phyloP scores from a whole-genome alignment of 1,139 yeast species.

The Hemisphaericaspora subhashii region DNA sequence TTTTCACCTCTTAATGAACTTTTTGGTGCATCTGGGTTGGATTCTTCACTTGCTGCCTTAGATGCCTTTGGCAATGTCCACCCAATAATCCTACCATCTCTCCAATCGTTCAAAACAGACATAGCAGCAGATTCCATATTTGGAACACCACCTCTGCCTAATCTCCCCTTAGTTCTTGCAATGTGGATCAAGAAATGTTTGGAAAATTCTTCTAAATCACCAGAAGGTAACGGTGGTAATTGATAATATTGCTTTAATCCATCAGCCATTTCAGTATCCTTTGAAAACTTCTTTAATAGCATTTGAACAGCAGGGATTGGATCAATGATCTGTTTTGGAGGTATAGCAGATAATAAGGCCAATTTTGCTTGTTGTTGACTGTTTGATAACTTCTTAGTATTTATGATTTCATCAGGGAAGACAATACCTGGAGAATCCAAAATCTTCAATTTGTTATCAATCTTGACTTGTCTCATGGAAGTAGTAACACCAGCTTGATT shows the following conservation, averaged over 20 bases:
- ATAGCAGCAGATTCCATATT: slow-evolving; percentile 83
- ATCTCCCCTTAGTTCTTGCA: slow-evolving; percentile 89
- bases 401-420: slow-evolving; percentile 69
- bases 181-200: slow-evolving; percentile 88
- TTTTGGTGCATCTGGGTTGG: slow-evolving; percentile 36
- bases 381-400: slow-evolving; percentile 47
- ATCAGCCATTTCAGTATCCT: slow-evolving; percentile 71
- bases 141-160: slow-evolving; percentile 92
- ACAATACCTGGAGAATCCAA: slow-evolving; percentile 98
- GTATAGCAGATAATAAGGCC: slow-evolving; percentile 84
- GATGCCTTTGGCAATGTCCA: slow-evolving; percentile 85
- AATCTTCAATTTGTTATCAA: slow-evolving; percentile 84
- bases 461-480: slow-evolving; percentile 83
- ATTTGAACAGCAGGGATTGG: slow-evolving; percentile 81
- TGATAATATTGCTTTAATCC: slow-evolving; percentile 71
- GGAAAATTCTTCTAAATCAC: slow-evolving; percentile 63
- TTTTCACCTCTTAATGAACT: slow-evolving; percentile 46
- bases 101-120: slow-evolving; percentile 89
- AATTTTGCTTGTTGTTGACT: slow-evolving; percentile 82
- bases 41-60: slow-evolving; percentile 29
- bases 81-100: slow-evolving; percentile 91
- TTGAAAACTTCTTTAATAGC: slow-evolving; percentile 72
- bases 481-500: slow-evolving; percentile 98
- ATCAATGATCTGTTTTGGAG: slow-evolving; percentile 82
- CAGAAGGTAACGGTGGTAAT: slow-evolving; percentile 76